A percentile compares a stretch with the other conserved stretches of the same genome.
phyloP scores from a whole-genome alignment of 148 eudicot genomes.

The Oxyria digyna region DNA sequence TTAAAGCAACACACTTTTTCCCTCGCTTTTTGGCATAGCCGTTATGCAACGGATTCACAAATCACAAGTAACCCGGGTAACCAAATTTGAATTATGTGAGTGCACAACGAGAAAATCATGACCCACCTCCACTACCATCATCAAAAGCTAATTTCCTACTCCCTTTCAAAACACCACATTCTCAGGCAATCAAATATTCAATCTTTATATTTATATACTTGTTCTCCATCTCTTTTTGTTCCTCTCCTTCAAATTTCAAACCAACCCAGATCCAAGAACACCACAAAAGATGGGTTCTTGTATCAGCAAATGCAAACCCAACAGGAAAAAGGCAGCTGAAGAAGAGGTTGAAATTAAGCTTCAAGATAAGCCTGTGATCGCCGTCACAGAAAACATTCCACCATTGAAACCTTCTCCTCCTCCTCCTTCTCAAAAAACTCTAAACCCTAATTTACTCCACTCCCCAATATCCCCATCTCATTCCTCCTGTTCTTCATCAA shows the following conservation, averaged over 20 bases:
- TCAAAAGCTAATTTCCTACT: neutral
- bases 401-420: conserved; percentile 19
- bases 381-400: conserved; percentile 16
- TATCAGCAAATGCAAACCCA: conserved; percentile 37
- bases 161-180: neutral
- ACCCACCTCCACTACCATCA: neutral
- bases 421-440: conserved; percentile 10
- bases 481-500: conserved; percentile 14
- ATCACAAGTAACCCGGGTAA: neutral
- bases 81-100: conserved; percentile 5
- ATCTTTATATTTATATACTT: neutral
- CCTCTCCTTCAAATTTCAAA: conserved; percentile 1
- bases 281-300: conserved; percentile 9
- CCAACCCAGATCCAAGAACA: neutral
- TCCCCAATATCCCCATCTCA: conserved; percentile 19
- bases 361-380: conserved; percentile 63
- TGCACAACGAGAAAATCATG: neutral
- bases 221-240: neutral
- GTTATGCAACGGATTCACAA: conserved; percentile 6
- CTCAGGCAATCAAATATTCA: neutral
- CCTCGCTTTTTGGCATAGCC: conserved; percentile 5
- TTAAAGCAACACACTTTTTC: conserved; percentile 1
- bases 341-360: conserved; percentile 19
- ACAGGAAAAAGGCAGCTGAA: conserved; percentile 2
- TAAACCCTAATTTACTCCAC: conserved; percentile 7